Percentiles rank a stretch among this genome's conserved stretches.
phyloP scores from a whole-genome alignment of 331 rosid species.

The Acacia concinna region DNA sequence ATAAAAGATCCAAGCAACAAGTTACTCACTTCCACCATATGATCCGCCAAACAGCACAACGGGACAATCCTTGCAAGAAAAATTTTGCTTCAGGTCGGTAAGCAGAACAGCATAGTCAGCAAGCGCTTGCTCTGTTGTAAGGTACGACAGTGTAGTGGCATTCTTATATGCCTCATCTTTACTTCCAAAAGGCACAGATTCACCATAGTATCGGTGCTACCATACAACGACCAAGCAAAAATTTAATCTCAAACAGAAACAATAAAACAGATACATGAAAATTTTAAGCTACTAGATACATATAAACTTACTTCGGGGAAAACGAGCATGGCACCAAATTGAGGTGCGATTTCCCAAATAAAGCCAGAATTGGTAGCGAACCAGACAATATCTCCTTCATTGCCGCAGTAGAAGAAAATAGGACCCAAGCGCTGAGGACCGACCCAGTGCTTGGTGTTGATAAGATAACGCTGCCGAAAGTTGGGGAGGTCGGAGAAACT shows the following conservation, averaged over 20 bases:
- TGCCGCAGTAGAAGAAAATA: slow-evolving; percentile 85
- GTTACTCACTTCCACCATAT: slow-evolving; percentile 83
- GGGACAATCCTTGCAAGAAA: slow-evolving; percentile 60
- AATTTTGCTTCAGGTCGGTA: slow-evolving; percentile 57
- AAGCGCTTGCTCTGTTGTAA: slow-evolving; percentile 74
- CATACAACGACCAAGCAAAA: not conserved
- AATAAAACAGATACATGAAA: not conserved
- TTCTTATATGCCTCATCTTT: slow-evolving; percentile 67
- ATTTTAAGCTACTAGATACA: not conserved
- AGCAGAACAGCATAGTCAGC: slow-evolving; percentile 73
- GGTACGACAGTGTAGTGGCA: slow-evolving; percentile 59
- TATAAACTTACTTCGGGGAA: slow-evolving; percentile 65
- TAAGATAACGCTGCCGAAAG: slow-evolving; percentile 72
- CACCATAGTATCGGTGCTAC: slow-evolving; percentile 85
- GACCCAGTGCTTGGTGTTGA: slow-evolving; percentile 67
- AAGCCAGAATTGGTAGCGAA: slow-evolving; percentile 83
- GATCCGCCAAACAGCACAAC: slow-evolving; percentile 92
- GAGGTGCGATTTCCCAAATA: slow-evolving; percentile 84
- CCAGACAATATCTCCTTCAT: slow-evolving; percentile 90
- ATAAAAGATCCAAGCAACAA: not conserved
- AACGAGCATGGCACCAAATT: slow-evolving; percentile 77
- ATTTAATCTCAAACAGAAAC: not conserved
- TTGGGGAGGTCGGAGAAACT: slow-evolving; percentile 57
- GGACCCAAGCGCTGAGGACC: slow-evolving; percentile 61
- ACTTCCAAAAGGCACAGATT: slow-evolving; percentile 71